Conservation (phyloP, 192 early-diverging fungal species). For the Chytriomyces sp. region DNA sequence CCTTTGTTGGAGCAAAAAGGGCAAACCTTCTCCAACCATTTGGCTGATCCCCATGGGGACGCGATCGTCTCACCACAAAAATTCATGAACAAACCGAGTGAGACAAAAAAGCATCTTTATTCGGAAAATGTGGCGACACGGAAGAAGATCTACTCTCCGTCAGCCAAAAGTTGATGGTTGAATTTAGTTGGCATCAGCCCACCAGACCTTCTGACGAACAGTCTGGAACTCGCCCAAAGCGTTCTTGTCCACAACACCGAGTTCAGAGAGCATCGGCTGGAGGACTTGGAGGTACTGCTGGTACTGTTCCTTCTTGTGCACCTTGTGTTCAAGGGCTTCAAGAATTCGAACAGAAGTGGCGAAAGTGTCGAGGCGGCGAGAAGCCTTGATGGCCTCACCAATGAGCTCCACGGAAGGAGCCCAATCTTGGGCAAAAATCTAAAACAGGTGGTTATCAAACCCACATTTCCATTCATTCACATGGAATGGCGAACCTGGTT, state of each 20-base stretch:
- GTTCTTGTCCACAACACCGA: slow-evolving; percentile 87
- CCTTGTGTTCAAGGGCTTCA: slow-evolving; percentile 91
- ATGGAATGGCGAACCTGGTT: slow-evolving; percentile 99
- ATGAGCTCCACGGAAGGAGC: slow-evolving; percentile 68
- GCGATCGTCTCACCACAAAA: too few species aligned
- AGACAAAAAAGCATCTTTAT: too few species aligned
- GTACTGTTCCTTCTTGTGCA: slow-evolving; percentile 83
- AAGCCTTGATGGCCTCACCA: slow-evolving; percentile 85
- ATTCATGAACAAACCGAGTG: too few species aligned
- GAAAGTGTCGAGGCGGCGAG: slow-evolving; percentile 91
- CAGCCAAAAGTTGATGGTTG: too few species aligned
- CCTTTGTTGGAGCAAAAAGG: too few species aligned
- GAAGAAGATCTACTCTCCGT: too few species aligned
- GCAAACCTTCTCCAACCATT: too few species aligned
- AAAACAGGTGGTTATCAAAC: too few species aligned
- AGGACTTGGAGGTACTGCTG: slow-evolving; percentile 86
- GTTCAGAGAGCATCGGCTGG: slow-evolving; percentile 81
- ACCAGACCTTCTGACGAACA: slow-evolving; percentile 48
- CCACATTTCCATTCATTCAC: too few species aligned
- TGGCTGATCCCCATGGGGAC: too few species aligned
- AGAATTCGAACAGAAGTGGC: slow-evolving; percentile 92
- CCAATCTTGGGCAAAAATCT: background rate
- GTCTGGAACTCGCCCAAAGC: slow-evolving; percentile 69
- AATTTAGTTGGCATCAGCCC: slow-evolving; percentile 42
- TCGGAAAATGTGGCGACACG: too few species aligned